phyloP scores from a whole-genome alignment of 108 stramenopile genomes.

The Cafeteria roenbergensis region DNA sequence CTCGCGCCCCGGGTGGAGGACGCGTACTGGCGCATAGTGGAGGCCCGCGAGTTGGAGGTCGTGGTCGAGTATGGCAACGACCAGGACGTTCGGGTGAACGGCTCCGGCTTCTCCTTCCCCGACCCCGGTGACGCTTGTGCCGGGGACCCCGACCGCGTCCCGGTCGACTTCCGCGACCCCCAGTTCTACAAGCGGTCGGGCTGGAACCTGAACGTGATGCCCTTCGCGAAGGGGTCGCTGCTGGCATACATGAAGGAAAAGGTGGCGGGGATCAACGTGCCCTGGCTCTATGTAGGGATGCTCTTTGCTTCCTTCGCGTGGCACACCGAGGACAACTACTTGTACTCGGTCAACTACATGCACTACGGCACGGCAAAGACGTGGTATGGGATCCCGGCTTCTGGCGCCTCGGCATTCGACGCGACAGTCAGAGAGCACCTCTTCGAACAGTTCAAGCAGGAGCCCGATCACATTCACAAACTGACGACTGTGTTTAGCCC shows the following conservation, averaged over 20 bases:
- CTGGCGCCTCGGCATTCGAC: slow-evolving; percentile 24
- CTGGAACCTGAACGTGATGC: slow-evolving; percentile 98
- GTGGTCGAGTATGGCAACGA: slow-evolving; percentile 71
- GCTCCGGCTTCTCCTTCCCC: slow-evolving; percentile 35
- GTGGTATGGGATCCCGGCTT: slow-evolving; percentile 78
- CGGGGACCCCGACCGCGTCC: background rate
- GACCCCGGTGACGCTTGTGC: background rate
- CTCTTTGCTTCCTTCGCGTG: slow-evolving; percentile 93
- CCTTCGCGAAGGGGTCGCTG: slow-evolving; percentile 61
- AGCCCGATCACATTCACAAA: slow-evolving; percentile 74
- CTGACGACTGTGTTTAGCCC: slow-evolving; percentile 90
- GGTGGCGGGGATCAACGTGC: slow-evolving; percentile 89
- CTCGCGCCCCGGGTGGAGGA: slow-evolving; percentile 54
- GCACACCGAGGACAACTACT: slow-evolving; percentile 98
- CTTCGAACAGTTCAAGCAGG: slow-evolving; percentile 65
- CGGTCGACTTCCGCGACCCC: background rate
- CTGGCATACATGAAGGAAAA: slow-evolving; percentile 72
- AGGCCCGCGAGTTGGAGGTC: slow-evolving; percentile 31
- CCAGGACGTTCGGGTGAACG: slow-evolving; percentile 29
- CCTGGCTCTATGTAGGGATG: slow-evolving; percentile 76
- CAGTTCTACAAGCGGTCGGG: slow-evolving; percentile 33
- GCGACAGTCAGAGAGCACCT: slow-evolving; percentile 42
- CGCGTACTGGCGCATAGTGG: slow-evolving; percentile 87
- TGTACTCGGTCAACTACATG: slow-evolving; percentile 93
- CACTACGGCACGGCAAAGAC: slow-evolving; percentile 87